Conservation (phyloP, 2,329 filamentous ascomycete species). For the Pyrenophora tritici-repentis region DNA sequence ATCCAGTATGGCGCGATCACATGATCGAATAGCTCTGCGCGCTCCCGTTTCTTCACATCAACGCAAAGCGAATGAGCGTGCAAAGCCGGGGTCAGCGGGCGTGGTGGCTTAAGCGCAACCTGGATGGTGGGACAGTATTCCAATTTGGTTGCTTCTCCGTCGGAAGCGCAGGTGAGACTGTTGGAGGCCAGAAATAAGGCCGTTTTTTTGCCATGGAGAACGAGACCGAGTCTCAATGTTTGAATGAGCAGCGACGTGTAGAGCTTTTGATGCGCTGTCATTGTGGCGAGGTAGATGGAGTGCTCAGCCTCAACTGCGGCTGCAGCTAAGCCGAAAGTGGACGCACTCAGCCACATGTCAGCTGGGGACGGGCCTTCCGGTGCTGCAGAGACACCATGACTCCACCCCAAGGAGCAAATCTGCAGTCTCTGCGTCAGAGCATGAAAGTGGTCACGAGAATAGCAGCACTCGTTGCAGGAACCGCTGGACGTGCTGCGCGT, state of each 20-base stretch:
- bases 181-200: conserved; percentile 24
- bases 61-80: conserved; percentile 36
- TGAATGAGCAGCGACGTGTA: conserved; percentile 17
- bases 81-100: conserved; percentile 30
- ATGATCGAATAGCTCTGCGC: conserved; percentile 38
- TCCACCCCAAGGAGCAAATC: conserved; percentile 19
- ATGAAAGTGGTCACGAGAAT: conserved; percentile 38
- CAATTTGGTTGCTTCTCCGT: conserved; percentile 22
- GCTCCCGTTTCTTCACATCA: conserved; percentile 32
- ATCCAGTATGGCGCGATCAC: conserved; percentile 33
- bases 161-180: conserved; percentile 30
- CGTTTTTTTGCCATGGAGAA: conserved; percentile 13
- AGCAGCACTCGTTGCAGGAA: conserved; percentile 23
- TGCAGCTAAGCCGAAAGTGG: conserved; percentile 25
- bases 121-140: conserved; percentile 32
- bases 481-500: conserved; percentile 29
- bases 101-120: conserved; percentile 37
- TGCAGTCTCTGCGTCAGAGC: conserved; percentile 20
- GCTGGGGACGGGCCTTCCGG: conserved; percentile 38
- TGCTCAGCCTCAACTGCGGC: conserved; percentile 40
- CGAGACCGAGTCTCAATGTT: conserved; percentile 6
- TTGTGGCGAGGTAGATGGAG: conserved; percentile 36
- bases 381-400: conserved; percentile 19
- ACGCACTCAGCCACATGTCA: conserved; percentile 41
- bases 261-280: conserved; percentile 40